These are phyloP conservation scores for Pyrenochaeta sp. DNA, from an alignment of 2,329 filamentous ascomycete species.

Conservation along the genomic window DNA sequence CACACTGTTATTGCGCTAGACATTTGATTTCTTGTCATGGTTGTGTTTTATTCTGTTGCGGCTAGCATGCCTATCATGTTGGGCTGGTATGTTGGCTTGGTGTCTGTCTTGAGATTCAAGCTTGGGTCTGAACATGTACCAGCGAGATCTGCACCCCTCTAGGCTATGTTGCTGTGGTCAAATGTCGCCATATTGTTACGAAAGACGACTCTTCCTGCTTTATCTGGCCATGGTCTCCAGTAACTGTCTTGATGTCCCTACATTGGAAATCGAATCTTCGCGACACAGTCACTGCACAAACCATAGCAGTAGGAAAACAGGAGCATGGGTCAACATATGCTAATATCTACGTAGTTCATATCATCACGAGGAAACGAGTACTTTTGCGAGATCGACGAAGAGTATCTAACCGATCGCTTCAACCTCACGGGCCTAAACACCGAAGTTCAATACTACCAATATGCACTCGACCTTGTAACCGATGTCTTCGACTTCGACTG, in stretches of 20 bases:
- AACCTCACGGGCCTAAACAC: conserved; percentile 97
- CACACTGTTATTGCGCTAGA: conserved; percentile 1
- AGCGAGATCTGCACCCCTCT: conserved; percentile 8
- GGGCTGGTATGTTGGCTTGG: conserved; percentile 10
- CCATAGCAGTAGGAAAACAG: too few relatives aligned
- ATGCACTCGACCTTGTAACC: conserved; percentile 95
- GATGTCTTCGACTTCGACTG: conserved; percentile 99
- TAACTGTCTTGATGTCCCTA: neutral
- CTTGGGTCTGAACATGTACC: conserved; percentile 7
- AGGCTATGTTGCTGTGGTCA: conserved; percentile 10
- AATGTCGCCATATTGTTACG: conserved; percentile 6
- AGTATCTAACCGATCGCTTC: conserved; percentile 97
- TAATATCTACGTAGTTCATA: conserved; percentile 74
- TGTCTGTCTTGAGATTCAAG: neutral
- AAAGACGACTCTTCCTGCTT: conserved; percentile 5
- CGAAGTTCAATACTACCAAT: conserved; percentile 98
- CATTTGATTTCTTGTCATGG: conserved; percentile 3
- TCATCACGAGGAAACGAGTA: conserved; percentile 98
- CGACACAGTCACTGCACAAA: too few relatives aligned
- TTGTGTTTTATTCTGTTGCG: neutral
- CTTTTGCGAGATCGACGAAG: conserved; percentile 99
- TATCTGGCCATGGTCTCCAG: conserved; percentile 5
- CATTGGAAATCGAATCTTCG: neutral
- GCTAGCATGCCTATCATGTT: conserved; percentile 3
- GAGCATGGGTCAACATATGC: conserved; percentile 2